These are phyloP conservation scores for Aureobasidium sp. DNA, from an alignment of 2,329 filamentous ascomycete genomes.

Conservation along the genomic window DNA sequence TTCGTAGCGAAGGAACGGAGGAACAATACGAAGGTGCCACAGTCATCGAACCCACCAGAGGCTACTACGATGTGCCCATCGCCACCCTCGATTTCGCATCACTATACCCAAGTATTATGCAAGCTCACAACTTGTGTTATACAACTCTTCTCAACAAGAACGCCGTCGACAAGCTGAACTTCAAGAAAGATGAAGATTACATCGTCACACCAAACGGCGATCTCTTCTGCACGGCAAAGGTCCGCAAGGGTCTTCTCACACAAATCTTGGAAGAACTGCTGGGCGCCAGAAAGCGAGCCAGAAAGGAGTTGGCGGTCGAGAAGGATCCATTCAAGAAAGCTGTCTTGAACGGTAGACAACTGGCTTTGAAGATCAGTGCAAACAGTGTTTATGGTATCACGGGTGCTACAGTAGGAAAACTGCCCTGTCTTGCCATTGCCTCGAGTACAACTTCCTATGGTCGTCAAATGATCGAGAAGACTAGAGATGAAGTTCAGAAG, in stretches of 20 bases:
- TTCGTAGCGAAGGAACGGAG: constrained; percentile 60
- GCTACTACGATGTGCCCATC: constrained; percentile 91
- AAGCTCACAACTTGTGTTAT: constrained; percentile 97
- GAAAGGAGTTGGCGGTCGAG: constrained; percentile 79
- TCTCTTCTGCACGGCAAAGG: constrained; percentile 79
- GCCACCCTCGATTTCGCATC: constrained; percentile 98
- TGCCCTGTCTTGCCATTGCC: constrained; percentile 90
- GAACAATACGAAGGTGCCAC: constrained; percentile 97
- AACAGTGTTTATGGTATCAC: constrained; percentile 98
- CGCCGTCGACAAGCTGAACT: constrained; percentile 64
- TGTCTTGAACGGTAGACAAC: constrained; percentile 90
- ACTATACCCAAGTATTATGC: constrained; percentile 96
- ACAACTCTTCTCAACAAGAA: constrained; percentile 81
- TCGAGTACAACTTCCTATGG: constrained; percentile 96
- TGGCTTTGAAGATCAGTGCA: constrained; percentile 92
- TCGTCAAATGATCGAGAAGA: constrained; percentile 98
- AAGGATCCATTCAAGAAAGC: constrained; percentile 97
- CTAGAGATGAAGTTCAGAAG: constrained; percentile 88
- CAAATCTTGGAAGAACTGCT: constrained; percentile 95
- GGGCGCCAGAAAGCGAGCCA: constrained; percentile 87
- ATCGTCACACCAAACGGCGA: constrained; percentile 94
- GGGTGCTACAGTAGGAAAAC: constrained; percentile 89
- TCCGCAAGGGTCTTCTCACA: constrained; percentile 83
- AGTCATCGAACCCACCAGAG: constrained; percentile 89
- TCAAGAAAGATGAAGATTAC: constrained; percentile 89